Conservation (phyloP, 2,329 filamentous ascomycete genomes). For the Macrophomina pseudophaseolina region DNA sequence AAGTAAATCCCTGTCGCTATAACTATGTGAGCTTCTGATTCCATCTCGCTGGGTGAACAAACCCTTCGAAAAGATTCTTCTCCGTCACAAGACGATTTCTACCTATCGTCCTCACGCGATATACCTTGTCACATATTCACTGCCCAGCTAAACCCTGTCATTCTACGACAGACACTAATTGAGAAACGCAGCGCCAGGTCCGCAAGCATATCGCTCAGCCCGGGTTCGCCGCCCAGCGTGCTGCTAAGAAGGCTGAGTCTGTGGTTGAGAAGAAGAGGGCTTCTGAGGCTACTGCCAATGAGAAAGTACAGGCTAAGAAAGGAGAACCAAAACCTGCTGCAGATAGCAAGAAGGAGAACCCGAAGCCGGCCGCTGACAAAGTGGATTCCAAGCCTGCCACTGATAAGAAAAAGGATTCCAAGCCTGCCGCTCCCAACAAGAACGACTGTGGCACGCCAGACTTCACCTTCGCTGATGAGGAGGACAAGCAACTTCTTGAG, state of each 20-base stretch:
- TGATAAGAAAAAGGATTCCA: not conserved
- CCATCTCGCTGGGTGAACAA: not conserved
- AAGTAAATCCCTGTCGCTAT: not conserved
- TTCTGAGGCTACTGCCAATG: not conserved
- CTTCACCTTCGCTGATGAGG: slow-evolving; percentile 41
- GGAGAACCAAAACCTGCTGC: not conserved
- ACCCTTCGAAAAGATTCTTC: too few species aligned
- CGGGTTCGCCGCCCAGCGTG: not conserved
- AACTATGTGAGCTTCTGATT: not conserved
- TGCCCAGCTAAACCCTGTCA: too few species aligned
- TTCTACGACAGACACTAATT: not conserved
- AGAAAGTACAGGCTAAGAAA: not conserved
- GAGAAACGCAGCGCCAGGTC: not conserved
- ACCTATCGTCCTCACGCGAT: too few species aligned
- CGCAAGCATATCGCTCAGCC: not conserved
- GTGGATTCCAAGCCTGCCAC: slow-evolving; percentile 8
- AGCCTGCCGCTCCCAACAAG: slow-evolving; percentile 7
- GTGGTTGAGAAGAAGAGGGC: slow-evolving; percentile 6
- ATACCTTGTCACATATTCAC: too few species aligned
- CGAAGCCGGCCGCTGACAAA: not conserved
- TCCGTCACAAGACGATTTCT: too few species aligned
- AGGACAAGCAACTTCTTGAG: slow-evolving; percentile 48
- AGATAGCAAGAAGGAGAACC: not conserved
- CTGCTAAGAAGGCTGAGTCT: slow-evolving; percentile 25
- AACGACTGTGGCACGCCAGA: slow-evolving; percentile 14